Evolutionary conservation across 2,329 filamentous ascomycete species (phyloP), one percentile per base, ranked within the genome.

Genomic region (Alternaria sp.): DNA sequence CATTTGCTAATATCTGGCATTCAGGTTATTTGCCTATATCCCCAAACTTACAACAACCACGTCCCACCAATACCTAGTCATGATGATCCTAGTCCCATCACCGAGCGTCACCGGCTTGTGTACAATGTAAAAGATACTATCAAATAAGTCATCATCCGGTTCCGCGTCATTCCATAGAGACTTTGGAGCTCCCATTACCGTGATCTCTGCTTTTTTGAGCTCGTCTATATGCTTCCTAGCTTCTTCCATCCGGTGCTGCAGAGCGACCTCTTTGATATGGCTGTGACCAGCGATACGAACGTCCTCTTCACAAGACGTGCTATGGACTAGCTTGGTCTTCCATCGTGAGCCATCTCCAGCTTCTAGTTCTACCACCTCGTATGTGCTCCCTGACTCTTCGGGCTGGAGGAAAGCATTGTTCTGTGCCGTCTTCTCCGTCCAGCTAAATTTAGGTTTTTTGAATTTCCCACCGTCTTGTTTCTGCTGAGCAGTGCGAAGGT

Each of bases 51-150:
- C 46, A 24, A 30, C 7, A 4, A 36, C 4, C 20, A 48, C 30
- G 1, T 48, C 4, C 46, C 46, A 48, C 46, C 46, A 48, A 7
- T 48, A 48, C 46, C 46, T 48, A 48, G 46, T 48, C 46, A 48
- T 34, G 12, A 11, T 32, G 20, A 30, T 48, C 14, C 2, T 24
- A 16, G 46, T 48, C 18, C 46, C 46, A 36, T 48, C 46, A 48
- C 34, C 46, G 32, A 48, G 46, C 30, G 14, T 36, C 1, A 4
- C 24, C 46, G 28, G 30, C 12, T 48, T 30, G 28, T 48, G 46
- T 16, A 34, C 46, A 48, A 48, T 30, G 30, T 48, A 48, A n/a
- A 22, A 48, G 32, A 4, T 3, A 18, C 46, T 34, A 11, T 48
- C 46, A 18, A 48, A 8, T 30, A 48, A n/a, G 30, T 48, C 14